Base-by-base conservation (phyloP, 345 rosid genomes). In the Acer campestre region DNA sequence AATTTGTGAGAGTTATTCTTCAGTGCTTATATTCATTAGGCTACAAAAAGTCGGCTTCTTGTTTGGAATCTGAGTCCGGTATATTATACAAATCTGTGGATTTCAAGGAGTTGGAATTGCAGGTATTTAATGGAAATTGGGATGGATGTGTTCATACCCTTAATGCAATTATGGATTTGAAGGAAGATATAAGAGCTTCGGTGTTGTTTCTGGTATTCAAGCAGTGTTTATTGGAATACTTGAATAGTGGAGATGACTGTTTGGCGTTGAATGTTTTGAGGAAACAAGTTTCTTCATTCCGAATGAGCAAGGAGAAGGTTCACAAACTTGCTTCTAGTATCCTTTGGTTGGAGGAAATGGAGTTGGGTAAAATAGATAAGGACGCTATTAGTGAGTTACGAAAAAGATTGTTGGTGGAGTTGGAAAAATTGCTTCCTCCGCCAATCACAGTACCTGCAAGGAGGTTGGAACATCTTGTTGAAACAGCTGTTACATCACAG, bases 1-100 rank as follows among this genome's bases (percentile, higher is more conserved):
- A 95, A 77, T 88, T 95, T 48, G 66, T 92, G 5, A 85, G 96
- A 78, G 79, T 92, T 68, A 76, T 95, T 29, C 79, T 95, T 67
- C 97, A 93, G 64, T 88, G 91, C 73, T 88, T 95, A 48, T 86
- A 90, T 85, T 85, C 98, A 0, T 84, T 92, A 76, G 98, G 99
- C 13, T 93, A 82, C 80, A 84, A 82, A 31, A 89, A 77, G 59
- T 90, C 97, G 12, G 98, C 93, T 76, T 86, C 89, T 53, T 85
- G 86, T 79, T 69, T 93, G 77, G 98, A 95, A 79, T 61, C 31
- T 0, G 98, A 95, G 84, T 93, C 97, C 0, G 86, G 88, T 49
- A 64, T 92, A 71, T 79, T 75, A 6, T 85, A 73, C 78, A 90
- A 88, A 75, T 86, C 92, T 3, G 38, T 62, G 22, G 88, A 88